phyloP scores from a whole-genome alignment of 208 protist genomes.

The Porcisia hertigi region DNA sequence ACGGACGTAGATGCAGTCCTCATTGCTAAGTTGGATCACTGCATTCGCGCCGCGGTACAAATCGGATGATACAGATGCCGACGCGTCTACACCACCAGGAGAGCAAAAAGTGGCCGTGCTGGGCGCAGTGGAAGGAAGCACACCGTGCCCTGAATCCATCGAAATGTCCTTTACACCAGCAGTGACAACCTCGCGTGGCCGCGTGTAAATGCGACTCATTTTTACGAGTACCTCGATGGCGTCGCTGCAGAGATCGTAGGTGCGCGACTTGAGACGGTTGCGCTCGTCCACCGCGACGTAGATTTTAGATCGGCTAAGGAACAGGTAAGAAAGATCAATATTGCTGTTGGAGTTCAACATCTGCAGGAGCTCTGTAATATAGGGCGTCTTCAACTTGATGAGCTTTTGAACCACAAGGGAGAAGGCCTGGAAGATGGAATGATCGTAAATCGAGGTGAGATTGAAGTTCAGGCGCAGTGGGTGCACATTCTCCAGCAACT shows the following conservation, averaged over 20 bases:
- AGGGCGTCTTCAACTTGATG: constrained; percentile 74
- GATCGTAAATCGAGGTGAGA: constrained; percentile 90
- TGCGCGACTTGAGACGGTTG: constrained; percentile 74
- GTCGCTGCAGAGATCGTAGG: constrained; percentile 89
- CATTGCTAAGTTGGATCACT: constrained; percentile 38
- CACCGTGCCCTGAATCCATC: not conserved
- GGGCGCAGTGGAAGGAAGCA: not conserved
- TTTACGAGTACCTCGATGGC: constrained; percentile 84
- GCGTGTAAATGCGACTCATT: constrained; percentile 71
- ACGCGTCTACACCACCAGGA: not conserved
- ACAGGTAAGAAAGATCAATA: constrained; percentile 82
- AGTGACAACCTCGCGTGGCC: not conserved
- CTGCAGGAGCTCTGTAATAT: constrained; percentile 84
- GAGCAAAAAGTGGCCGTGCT: not conserved
- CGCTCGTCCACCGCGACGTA: constrained; percentile 84
- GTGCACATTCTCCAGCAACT: constrained; percentile 65
- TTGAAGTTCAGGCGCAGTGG: constrained; percentile 86
- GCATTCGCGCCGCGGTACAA: constrained; percentile 33
- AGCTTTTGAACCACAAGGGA: constrained; percentile 87
- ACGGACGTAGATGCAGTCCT: constrained; percentile 87
- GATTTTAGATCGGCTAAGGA: constrained; percentile 88
- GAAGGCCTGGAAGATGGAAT: constrained; percentile 92
- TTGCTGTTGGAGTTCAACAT: constrained; percentile 91
- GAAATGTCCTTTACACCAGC: not conserved
- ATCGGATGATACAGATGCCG: constrained; percentile 7